These are phyloP conservation scores for Anisodus acutangulus DNA, from an alignment of 257 asterid genomes.

Conservation along the genomic window DNA sequence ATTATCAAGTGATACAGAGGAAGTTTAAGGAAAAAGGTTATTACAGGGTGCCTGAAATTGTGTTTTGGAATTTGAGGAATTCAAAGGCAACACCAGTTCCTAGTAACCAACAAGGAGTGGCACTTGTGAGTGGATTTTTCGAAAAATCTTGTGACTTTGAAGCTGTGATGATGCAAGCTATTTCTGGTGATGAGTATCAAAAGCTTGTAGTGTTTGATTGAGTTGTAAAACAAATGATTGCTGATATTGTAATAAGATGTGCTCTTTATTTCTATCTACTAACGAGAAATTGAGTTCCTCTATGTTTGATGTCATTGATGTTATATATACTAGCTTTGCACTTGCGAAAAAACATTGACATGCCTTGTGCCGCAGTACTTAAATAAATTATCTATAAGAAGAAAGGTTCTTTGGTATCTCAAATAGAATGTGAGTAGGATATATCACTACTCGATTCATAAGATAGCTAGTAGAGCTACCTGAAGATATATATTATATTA, in stretches of 20 bases:
- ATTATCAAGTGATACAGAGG: not conserved
- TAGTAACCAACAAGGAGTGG: constrained; percentile 13
- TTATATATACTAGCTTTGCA: not conserved
- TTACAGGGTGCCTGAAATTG: constrained; percentile 7
- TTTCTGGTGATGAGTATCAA: constrained; percentile 18
- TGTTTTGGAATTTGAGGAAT: constrained; percentile 24
- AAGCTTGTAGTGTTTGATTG: constrained; percentile 4
- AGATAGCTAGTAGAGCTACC: not conserved
- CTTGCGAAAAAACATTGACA: not conserved
- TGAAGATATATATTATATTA: not conserved
- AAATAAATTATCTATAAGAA: too few relatives aligned
- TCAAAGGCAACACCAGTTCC: constrained; percentile 26
- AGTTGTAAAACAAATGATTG: not conserved
- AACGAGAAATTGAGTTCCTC: constrained; percentile 9
- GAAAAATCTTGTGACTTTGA: not conserved
- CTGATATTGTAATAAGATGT: constrained; percentile 5
- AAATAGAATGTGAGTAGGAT: too few relatives aligned
- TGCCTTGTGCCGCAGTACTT: not conserved
- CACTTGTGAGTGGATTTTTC: constrained; percentile 22
- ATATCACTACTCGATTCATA: not conserved
- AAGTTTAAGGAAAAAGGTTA: constrained; percentile 8
- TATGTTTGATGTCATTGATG: not conserved
- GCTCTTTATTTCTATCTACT: constrained; percentile 24
- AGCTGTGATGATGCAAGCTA: constrained; percentile 19
- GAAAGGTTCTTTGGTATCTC: too few relatives aligned